Evolutionary conservation across 306 rosid species (phyloP).

Genomic region (Abrus precatorius): DNA sequence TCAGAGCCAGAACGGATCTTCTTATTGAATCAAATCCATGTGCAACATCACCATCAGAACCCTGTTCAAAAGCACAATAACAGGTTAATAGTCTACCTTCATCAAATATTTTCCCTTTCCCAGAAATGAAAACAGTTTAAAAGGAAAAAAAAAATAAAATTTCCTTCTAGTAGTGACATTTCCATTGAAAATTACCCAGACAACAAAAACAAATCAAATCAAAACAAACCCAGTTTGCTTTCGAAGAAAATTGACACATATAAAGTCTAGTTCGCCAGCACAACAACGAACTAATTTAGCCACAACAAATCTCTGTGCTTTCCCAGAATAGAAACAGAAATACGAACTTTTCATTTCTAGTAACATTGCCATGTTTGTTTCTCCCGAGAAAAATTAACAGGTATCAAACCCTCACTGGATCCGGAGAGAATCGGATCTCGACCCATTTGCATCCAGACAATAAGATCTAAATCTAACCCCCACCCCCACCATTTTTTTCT

Average conservation of each 20-base stretch:
- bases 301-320: conserved; percentile 13
- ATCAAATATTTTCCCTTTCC: conserved; percentile 17
- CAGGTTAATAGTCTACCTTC: conserved; percentile 22
- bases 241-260: conserved; percentile 19
- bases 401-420: conserved; percentile 28
- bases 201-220: background rate
- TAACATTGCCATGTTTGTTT: conserved; percentile 6
- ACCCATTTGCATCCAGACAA: conserved; percentile 21
- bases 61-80: conserved; percentile 55
- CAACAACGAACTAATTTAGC: background rate
- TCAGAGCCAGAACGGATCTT: conserved; percentile 79
- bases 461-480: conserved; percentile 47
- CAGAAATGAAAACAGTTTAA: background rate
- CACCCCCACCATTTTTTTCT: conserved; percentile 31
- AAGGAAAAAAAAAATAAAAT: background rate
- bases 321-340: background rate
- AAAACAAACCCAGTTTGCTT: background rate
- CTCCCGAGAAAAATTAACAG: conserved; percentile 6
- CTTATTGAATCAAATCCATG: conserved; percentile 61
- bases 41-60: conserved; percentile 56
- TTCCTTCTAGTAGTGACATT: background rate
- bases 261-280: conserved; percentile 54
- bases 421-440: conserved; percentile 32
- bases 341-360: conserved; percentile 7
- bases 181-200: conserved; percentile 3